Base-by-base conservation (phyloP, 2,329 filamentous ascomycete species). In the Calonectria henricotiae region DNA sequence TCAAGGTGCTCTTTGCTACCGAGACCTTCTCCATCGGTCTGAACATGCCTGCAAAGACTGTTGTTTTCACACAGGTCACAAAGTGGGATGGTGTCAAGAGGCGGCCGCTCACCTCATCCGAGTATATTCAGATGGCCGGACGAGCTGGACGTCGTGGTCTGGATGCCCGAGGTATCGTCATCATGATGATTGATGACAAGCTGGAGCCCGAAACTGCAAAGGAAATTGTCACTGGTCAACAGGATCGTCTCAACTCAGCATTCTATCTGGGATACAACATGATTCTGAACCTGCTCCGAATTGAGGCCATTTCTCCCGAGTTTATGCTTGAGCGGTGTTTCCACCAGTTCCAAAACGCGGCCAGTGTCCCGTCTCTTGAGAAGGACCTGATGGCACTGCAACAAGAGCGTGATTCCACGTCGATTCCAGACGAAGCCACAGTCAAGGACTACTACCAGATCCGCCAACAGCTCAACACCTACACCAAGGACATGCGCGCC, bases 251-350 rank as follows among this genome's bases (percentile, higher is more conserved):
- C 35, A 98, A 98, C 83, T 98, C 96, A 4, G 96, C 96, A 1
- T 99, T 99, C 84, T 94, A 99, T 81, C 89, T 99, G 17, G 95
- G 96, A 37, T 99, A 99, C 87, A 99, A 99, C 85, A 99, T 99
- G 96, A 94, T 99, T 79, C 87, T 99, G 68, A 99, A 99, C 80
- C 85, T 99, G 71, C 92, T 98, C 82, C 90, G 96, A 83, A 96
- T 99, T n/a, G 96, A 99, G 81, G 96, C 95, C n/a, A 97, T 99
- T 62, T 98, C 95, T 9, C 96, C 97, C 2, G 96, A 99, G 78
- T 98, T 94, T 79, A 99, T 99, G 96, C 87, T 99, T n/a, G 95
- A 98, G 85, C 90, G 93, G 75, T 99, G 96, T 80, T 99, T 99
- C 85, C 97, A 94, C 82, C 96, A 99, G 82, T 99, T 99, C 84